phyloP scores from a whole-genome alignment of 2,329 filamentous ascomycete species.

The Thielaviopsis euricoi region DNA sequence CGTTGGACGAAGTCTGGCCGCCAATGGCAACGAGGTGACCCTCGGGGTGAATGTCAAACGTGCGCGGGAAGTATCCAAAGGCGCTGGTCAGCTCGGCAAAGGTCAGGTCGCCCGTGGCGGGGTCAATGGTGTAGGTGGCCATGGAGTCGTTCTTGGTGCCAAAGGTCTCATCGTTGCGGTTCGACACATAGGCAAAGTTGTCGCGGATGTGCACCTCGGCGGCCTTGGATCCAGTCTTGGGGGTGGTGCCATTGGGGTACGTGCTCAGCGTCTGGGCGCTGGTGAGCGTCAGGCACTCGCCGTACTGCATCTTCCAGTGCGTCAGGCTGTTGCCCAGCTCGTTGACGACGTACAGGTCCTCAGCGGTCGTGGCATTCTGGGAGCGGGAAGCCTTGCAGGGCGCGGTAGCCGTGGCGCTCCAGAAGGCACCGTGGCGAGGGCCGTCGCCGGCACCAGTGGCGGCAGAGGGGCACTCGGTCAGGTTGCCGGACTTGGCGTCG shows the following conservation, averaged over 20 bases:
- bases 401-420: conserved; percentile 15
- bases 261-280: conserved; percentile 30
- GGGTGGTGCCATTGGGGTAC: conserved; percentile 25
- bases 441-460: conserved; percentile 29
- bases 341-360: conserved; percentile 24
- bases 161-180: conserved; percentile 45
- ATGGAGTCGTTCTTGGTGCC: conserved; percentile 37
- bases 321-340: conserved; percentile 35
- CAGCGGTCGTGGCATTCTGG: conserved; percentile 6
- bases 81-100: conserved; percentile 39
- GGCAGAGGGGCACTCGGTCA: conserved; percentile 29
- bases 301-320: conserved; percentile 31
- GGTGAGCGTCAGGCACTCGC: conserved; percentile 29
- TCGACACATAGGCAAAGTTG: conserved; percentile 42
- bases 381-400: conserved; percentile 1
- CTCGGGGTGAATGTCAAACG: conserved; percentile 42
- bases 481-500: conserved; percentile 24
- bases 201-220: conserved; percentile 37
- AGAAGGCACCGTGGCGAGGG: conserved; percentile 36
- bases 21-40: conserved; percentile 46
- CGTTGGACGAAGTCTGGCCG: conserved; percentile 40
- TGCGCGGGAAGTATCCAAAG: conserved; percentile 43
- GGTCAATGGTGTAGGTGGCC: conserved; percentile 31
- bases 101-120: conserved; percentile 28
- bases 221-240: conserved; percentile 31